phyloP scores from a whole-genome alignment of 1,139 yeast genomes.

The Candida sp. region DNA sequence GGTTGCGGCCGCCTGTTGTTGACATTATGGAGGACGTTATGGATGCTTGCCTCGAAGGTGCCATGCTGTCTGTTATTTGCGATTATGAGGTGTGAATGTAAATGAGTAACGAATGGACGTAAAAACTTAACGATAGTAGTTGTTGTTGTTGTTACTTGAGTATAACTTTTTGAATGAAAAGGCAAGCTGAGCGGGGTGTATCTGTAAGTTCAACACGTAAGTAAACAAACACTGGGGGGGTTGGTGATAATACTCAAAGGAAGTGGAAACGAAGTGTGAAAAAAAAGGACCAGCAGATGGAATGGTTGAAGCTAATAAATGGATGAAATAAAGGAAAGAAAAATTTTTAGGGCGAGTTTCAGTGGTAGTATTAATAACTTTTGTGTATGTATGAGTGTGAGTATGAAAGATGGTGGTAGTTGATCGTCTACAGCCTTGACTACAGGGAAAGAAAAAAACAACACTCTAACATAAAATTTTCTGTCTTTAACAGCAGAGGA shows the following conservation, averaged over 20 bases:
- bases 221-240: background rate
- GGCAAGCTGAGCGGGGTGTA: background rate
- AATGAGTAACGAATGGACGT: slow-evolving; percentile 1
- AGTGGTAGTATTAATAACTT: background rate
- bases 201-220: background rate
- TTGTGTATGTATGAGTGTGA: background rate
- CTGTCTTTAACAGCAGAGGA: background rate
- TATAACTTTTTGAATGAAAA: background rate
- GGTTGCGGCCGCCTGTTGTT: slow-evolving; percentile 28
- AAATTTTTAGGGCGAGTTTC: background rate
- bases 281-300: background rate
- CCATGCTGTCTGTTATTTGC: slow-evolving; percentile 18
- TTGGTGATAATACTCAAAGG: background rate
- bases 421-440: background rate
- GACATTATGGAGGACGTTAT: slow-evolving; percentile 41
- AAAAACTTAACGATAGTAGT: background rate
- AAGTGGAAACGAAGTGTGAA: background rate
- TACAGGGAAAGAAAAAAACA: background rate
- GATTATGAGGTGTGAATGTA: background rate
- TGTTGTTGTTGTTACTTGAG: background rate
- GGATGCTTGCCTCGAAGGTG: slow-evolving; percentile 47
- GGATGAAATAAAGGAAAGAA: background rate
- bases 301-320: background rate
- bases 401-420: background rate
- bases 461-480: background rate